Base-by-base conservation (phyloP, 192 early-diverging fungal genomes). In the Entomortierella lignicola region DNA sequence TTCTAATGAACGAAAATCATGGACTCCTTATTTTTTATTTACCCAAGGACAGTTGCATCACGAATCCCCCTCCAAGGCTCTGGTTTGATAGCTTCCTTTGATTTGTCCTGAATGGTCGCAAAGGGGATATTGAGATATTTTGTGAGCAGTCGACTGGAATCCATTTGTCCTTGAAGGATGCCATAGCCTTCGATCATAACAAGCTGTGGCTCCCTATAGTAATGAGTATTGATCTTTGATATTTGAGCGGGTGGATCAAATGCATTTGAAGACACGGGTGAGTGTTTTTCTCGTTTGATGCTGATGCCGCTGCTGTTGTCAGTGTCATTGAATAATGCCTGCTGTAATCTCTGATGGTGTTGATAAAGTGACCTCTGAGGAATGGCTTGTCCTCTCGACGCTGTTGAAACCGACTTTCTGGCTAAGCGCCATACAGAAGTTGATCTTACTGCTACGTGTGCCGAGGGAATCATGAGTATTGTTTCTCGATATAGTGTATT, bases 141-240 rank as follows among this genome's bases (percentile, higher is more conserved):
- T 53, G 66, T 77, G 60, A 77, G 63, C 30, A 77, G 5, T 8
- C 74, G 66, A 54, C 74, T 77, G 26, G 61, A 13, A 39, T 77
- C 74, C 74, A 77, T 77, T n/a, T 69, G 60, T 0, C 74, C 74
- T 31, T 77, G 74, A 26, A 77, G 54, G 17, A 77, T 64, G 1
- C 74, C 74, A 27, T 34, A 63, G 2, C 42, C 74, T 26, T 77
- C 74, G 13, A 77, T 63, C 66, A 69, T 69, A 4, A 77, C 61
- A 2, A 77, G 41, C 32, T 77, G 74, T 4, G 74, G 74, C 20
- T 77, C 74, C 17, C 74, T 42, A 23, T 55, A 64, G 37, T 77
- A 77, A 21, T 69, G 61, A 2, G 60, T 64, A 23, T 69, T 44
- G 56, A 77, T 77, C 8, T n/a, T 44, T 0, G 74, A 77, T 51